phyloP scores from a whole-genome alignment of 177 flowering plant species.

The Tripterygium wilfordii region DNA sequence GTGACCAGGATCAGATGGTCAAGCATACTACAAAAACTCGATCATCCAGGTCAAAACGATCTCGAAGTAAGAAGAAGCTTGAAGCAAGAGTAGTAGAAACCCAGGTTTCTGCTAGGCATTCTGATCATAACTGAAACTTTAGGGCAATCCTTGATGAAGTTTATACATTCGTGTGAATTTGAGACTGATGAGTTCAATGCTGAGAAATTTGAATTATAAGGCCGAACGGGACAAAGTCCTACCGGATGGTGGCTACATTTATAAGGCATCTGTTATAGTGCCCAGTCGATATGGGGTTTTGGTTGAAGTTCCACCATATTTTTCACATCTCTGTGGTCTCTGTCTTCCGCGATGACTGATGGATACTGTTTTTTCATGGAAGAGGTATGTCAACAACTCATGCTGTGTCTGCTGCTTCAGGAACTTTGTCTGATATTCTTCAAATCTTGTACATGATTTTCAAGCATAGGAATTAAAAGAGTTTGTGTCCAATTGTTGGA shows the following conservation, averaged over 20 bases:
- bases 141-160: background rate
- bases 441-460: conserved; percentile 16
- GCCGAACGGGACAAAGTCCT: too few relatives aligned
- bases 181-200: conserved; percentile 12
- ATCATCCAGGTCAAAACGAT: conserved; percentile 45
- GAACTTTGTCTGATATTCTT: conserved; percentile 8
- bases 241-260: background rate
- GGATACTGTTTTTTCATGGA: too few relatives aligned
- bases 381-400: conserved; percentile 2
- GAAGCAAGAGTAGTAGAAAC: conserved; percentile 37
- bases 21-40: conserved; percentile 52
- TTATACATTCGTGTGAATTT: conserved; percentile 5
- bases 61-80: conserved; percentile 63
- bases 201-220: conserved; percentile 3
- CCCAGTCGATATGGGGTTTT: conserved; percentile 9
- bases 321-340: too few relatives aligned
- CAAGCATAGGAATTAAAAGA: conserved; percentile 11
- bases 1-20: conserved; percentile 31
- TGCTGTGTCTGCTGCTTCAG: conserved; percentile 2
- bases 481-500: conserved; percentile 5
- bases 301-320: too few relatives aligned
- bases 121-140: conserved; percentile 25
- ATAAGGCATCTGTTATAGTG: conserved; percentile 1
- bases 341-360: too few relatives aligned
- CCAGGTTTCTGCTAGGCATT: conserved; percentile 30